Evolutionary conservation across 495 filamentous ascomycete genomes (phyloP).

Genomic region (Aspergillus asperescens): DNA sequence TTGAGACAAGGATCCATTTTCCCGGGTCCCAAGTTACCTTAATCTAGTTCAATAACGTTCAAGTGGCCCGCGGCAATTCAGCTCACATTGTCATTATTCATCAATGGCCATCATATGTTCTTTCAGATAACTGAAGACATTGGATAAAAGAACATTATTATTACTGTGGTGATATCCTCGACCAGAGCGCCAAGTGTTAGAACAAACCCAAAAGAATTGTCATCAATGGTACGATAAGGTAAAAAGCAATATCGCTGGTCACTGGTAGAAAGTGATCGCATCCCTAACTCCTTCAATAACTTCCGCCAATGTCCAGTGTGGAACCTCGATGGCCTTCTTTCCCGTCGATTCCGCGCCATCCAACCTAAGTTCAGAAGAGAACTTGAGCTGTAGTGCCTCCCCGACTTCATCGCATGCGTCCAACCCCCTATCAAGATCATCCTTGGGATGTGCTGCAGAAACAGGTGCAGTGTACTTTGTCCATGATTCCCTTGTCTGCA

Average conservation of each 20-base stretch:
- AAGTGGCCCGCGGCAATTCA: too few relatives aligned
- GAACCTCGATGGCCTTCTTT: constrained; percentile 19
- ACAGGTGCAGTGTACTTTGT: constrained; percentile 70
- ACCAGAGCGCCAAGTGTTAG: not conserved
- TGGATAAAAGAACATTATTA: too few relatives aligned
- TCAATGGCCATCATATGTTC: not conserved
- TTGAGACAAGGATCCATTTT: not conserved
- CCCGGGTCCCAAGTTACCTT: not conserved
- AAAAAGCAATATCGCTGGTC: not conserved
- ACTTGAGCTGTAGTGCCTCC: constrained; percentile 77
- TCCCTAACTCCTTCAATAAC: constrained; percentile 32
- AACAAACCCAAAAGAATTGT: not conserved
- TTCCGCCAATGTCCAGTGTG: constrained; percentile 32
- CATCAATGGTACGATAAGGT: not conserved
- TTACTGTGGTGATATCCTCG: not conserved
- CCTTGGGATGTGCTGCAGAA: constrained; percentile 85
- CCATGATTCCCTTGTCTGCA: constrained; percentile 73
- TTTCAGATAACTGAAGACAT: not conserved
- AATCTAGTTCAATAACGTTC: too few relatives aligned
- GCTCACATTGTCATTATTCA: too few relatives aligned
- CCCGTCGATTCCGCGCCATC: constrained; percentile 40
- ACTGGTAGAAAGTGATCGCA: constrained; percentile 31
- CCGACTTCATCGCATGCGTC: constrained; percentile 80
- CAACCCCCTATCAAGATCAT: constrained; percentile 79
- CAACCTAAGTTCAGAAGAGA: constrained; percentile 68